A percentile compares a stretch with the other conserved stretches of the same genome.
These are phyloP conservation scores for Suillus decipiens DNA, from an alignment of 768 basidiomycete species.

Conservation along the genomic window DNA sequence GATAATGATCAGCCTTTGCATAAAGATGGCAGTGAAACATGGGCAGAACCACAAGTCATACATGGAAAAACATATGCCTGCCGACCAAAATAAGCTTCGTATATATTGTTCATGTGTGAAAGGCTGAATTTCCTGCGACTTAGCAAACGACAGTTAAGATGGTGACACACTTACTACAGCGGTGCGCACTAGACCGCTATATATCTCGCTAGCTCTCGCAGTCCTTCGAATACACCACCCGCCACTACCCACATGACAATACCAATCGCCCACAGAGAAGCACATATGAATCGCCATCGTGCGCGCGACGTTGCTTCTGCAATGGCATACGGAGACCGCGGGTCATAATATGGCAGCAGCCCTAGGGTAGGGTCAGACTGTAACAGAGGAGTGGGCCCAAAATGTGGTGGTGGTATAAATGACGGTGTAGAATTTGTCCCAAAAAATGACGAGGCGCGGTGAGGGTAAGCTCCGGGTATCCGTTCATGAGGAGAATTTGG, in stretches of 20 bases:
- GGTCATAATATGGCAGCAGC: constrained; percentile 45
- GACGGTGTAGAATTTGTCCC: constrained; percentile 18
- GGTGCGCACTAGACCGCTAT: background rate
- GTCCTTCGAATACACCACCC: constrained; percentile 24
- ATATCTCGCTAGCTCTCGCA: constrained; percentile 11
- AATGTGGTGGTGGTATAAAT: constrained; percentile 20
- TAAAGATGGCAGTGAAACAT: background rate
- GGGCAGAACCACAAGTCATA: background rate
- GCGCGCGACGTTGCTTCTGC: constrained; percentile 41
- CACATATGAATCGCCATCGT: constrained; percentile 44
- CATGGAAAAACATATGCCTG: background rate
- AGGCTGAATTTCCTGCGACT: background rate
- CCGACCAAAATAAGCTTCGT: background rate
- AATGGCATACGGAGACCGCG: constrained; percentile 39
- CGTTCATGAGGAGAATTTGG: constrained; percentile 19
- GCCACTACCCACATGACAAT: constrained; percentile 33
- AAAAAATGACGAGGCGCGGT: constrained; percentile 20
- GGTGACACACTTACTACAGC: background rate
- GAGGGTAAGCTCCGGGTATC: constrained; percentile 19
- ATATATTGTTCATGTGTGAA: background rate
- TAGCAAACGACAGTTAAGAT: background rate
- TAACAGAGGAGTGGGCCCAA: constrained; percentile 44
- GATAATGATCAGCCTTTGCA: background rate
- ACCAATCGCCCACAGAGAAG: constrained; percentile 39
- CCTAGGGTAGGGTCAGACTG: constrained; percentile 37